Evolutionary conservation across 768 basidiomycete genomes (phyloP).

Genomic region (Suillus luteus): DNA sequence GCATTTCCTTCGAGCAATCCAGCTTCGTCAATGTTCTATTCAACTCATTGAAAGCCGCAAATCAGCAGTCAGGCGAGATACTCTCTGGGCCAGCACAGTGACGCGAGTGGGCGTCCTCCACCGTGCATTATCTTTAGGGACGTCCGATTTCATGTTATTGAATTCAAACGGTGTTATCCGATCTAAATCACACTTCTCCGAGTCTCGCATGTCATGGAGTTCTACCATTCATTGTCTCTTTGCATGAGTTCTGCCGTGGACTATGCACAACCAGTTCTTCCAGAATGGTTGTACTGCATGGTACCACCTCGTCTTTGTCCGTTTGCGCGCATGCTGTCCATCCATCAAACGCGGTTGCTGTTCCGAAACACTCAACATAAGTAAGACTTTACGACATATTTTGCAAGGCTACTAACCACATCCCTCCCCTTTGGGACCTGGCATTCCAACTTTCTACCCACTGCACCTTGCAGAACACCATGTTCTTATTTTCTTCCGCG

Average conservation of each 20-base stretch:
- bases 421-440: not conserved
- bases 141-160: too few relatives aligned
- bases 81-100: not conserved
- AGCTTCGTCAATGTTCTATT: not conserved
- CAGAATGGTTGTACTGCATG: not conserved
- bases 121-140: too few relatives aligned
- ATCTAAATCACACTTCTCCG: too few relatives aligned
- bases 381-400: not conserved
- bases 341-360: not conserved
- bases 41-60: not conserved
- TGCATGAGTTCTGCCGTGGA: conserved; percentile 3
- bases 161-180: too few relatives aligned
- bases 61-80: not conserved
- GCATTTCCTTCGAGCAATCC: not conserved
- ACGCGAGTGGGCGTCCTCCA: too few relatives aligned
- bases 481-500: not conserved
- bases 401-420: not conserved
- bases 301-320: not conserved
- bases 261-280: not conserved
- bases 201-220: too few relatives aligned
- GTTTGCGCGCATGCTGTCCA: not conserved
- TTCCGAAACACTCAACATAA: not conserved
- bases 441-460: not conserved
- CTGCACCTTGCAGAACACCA: not conserved
- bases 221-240: too few relatives aligned